These are phyloP conservation scores for Trichosanthes cucumerina DNA, from an alignment of 306 rosid species.

Conservation along the genomic window DNA sequence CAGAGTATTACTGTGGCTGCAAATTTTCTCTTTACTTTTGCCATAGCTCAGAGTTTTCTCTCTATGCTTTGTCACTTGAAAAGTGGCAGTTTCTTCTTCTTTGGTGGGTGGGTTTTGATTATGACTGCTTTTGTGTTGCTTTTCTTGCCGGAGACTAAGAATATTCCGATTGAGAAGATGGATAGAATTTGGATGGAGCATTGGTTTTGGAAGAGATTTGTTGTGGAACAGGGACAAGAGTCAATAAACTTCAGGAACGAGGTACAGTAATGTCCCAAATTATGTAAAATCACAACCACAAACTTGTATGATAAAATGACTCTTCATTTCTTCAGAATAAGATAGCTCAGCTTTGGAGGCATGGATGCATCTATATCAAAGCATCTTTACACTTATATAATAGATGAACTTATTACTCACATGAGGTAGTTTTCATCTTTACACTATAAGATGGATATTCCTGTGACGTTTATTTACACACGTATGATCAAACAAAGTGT, in stretches of 20 bases:
- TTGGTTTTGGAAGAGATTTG: constrained; percentile 48
- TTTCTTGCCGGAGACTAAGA: constrained; percentile 12
- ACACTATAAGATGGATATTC: neutral
- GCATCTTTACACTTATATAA: neutral
- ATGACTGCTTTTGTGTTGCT: constrained; percentile 12
- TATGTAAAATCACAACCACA: neutral
- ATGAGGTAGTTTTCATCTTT: too few relatives aligned
- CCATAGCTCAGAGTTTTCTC: constrained; percentile 17
- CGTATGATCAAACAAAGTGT: neutral
- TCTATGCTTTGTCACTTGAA: constrained; percentile 16
- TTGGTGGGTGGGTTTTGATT: constrained; percentile 15
- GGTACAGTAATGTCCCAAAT: neutral
- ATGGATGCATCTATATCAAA: neutral
- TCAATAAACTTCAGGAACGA: neutral
- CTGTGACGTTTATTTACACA: neutral
- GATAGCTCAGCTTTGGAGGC: neutral
- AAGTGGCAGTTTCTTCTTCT: constrained; percentile 16
- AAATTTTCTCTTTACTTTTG: constrained; percentile 11
- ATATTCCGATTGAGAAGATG: constrained; percentile 51
- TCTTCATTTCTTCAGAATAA: neutral
- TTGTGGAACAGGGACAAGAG: constrained; percentile 16
- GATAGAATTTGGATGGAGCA: constrained; percentile 48
- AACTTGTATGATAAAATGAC: too few relatives aligned
- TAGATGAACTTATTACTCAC: neutral
- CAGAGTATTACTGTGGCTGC: constrained; percentile 15